Conservation (phyloP, 495 filamentous ascomycete species). For the Penicillium canescens region DNA sequence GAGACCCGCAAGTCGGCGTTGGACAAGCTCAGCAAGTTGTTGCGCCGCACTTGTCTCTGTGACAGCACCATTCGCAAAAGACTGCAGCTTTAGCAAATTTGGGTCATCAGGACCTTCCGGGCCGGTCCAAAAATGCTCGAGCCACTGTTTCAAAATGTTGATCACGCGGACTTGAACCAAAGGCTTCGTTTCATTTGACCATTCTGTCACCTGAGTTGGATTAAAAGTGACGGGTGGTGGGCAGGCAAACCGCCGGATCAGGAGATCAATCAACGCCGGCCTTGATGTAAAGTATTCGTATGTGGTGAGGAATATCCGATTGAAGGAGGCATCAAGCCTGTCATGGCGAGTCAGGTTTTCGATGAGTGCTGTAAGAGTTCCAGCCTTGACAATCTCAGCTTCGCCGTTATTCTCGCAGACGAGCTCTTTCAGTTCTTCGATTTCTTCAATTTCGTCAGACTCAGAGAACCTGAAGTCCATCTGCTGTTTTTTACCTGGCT, state of each 20-base stretch:
- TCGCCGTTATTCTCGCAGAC: slow-evolving; percentile 66
- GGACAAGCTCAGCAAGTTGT: slow-evolving; percentile 71
- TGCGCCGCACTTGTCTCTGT: slow-evolving; percentile 78
- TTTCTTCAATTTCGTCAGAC: slow-evolving; percentile 8
- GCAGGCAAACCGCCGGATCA: slow-evolving; percentile 78
- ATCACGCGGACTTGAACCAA: slow-evolving; percentile 83
- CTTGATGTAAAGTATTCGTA: slow-evolving; percentile 87
- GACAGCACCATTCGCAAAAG: slow-evolving; percentile 72
- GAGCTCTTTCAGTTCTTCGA: slow-evolving; percentile 49
- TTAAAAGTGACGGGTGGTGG: slow-evolving; percentile 73
- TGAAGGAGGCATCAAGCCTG: slow-evolving; percentile 82
- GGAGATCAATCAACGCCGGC: slow-evolving; percentile 76
- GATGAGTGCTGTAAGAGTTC: slow-evolving; percentile 78
- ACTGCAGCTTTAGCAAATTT: slow-evolving; percentile 38
- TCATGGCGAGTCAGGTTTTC: slow-evolving; percentile 91
- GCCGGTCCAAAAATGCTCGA: slow-evolving; percentile 94
- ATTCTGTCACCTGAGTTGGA: slow-evolving; percentile 63
- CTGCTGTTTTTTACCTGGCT: neutral
- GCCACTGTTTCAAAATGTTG: slow-evolving; percentile 91
- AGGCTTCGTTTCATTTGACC: slow-evolving; percentile 83
- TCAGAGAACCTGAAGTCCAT: neutral
- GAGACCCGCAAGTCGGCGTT: slow-evolving; percentile 75
- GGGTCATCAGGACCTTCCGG: slow-evolving; percentile 67
- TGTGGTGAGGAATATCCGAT: slow-evolving; percentile 88
- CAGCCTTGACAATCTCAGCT: slow-evolving; percentile 69